A percentile compares a stretch with the other conserved stretches of the same genome.
phyloP scores from a whole-genome alignment of 192 early-diverging fungal species.

The Martensiomyces pterosporus region DNA sequence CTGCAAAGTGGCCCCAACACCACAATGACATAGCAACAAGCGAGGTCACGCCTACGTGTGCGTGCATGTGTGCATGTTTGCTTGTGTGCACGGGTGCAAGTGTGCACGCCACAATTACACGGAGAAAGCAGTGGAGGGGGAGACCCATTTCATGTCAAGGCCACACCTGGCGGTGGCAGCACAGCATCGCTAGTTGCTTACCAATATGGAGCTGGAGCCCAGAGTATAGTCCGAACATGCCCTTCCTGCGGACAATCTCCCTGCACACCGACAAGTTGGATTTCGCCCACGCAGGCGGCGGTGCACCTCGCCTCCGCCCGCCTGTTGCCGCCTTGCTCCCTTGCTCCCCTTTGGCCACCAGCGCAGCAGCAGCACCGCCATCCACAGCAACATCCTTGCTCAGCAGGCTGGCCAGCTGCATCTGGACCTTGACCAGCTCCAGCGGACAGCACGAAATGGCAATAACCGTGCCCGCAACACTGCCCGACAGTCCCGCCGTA shows the following conservation, averaged over 20 bases:
- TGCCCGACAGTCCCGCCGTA: constrained; percentile 53
- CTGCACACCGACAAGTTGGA: constrained; percentile 41
- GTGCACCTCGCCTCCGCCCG: constrained; percentile 12
- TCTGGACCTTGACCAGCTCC: constrained; percentile 74
- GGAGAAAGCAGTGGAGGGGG: no score
- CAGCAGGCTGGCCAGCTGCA: constrained; percentile 64
- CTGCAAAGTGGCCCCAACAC: no score
- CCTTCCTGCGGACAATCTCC: constrained; percentile 36
- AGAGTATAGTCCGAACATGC: constrained; percentile 36
- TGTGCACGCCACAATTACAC: no score
- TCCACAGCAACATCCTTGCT: constrained; percentile 39
- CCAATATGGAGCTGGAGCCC: constrained; percentile 42
- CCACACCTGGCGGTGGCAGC: no score
- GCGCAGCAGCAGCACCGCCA: constrained; percentile 3
- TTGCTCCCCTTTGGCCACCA: background rate
- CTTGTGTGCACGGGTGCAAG: no score
- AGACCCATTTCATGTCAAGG: no score
- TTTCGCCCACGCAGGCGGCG: constrained; percentile 21
- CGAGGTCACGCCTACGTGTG: no score
- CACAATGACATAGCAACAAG: no score
- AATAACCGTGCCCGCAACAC: constrained; percentile 60
- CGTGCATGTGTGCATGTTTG: no score
- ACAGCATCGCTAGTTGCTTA: constrained; percentile 34
- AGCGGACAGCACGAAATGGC: constrained; percentile 69
- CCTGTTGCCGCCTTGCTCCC: constrained; percentile 15